Conservation (phyloP, 176 grass and related monocot genomes). For the Echinochloa phyllopogon region DNA sequence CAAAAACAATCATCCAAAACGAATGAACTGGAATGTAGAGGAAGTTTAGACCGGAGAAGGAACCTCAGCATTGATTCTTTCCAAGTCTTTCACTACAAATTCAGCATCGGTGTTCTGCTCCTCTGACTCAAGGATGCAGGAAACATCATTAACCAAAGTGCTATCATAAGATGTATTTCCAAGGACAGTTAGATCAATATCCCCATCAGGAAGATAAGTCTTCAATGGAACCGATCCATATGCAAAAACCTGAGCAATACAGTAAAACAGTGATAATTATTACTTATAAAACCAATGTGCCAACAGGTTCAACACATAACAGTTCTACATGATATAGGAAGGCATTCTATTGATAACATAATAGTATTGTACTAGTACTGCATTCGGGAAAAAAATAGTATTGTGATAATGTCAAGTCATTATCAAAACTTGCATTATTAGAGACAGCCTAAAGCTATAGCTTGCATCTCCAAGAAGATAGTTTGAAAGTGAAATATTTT, state of each 20-base stretch:
- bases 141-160: constrained; percentile 61
- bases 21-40: constrained; percentile 17
- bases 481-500: constrained; percentile 7
- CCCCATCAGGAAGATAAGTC: constrained; percentile 96
- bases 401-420: background rate
- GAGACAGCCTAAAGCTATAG: background rate
- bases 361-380: background rate
- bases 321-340: constrained; percentile 2
- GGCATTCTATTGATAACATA: constrained; percentile 27
- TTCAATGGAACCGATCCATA: constrained; percentile 94
- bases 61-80: constrained; percentile 81
- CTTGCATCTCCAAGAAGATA: constrained; percentile 27
- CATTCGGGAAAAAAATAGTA: too few species aligned
- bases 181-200: constrained; percentile 87
- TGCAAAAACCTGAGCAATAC: constrained; percentile 65
- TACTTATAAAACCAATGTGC: background rate
- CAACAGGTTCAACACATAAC: constrained; percentile 20
- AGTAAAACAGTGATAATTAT: background rate
- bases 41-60: constrained; percentile 27
- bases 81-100: constrained; percentile 71
- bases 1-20: constrained; percentile 11
- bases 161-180: constrained; percentile 51
- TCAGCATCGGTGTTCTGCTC: constrained; percentile 59
- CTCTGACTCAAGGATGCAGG: constrained; percentile 61
- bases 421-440: constrained; percentile 7